Evolutionary conservation across 257 asterid genomes (phyloP).

Genomic region (Perilla frutescens): DNA sequence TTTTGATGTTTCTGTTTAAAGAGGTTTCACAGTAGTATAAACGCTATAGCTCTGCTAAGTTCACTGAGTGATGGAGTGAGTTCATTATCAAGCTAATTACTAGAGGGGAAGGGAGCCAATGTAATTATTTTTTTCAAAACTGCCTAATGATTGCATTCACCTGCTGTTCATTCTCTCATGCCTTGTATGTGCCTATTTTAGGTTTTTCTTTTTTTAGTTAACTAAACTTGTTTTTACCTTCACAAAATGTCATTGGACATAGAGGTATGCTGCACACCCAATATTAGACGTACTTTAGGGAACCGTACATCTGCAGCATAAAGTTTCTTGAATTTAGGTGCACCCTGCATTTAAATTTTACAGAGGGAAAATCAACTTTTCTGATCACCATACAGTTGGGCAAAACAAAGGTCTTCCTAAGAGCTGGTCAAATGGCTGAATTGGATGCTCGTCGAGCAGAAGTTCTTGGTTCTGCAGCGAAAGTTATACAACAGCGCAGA

Average conservation of each 20-base stretch:
- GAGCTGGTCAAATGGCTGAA: constrained; percentile 99
- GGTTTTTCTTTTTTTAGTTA: background rate
- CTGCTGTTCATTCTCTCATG: constrained; percentile 13
- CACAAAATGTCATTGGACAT: background rate
- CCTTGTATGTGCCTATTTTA: background rate
- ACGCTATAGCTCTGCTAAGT: background rate
- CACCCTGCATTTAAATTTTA: constrained; percentile 13
- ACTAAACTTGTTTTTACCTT: background rate
- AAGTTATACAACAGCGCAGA: constrained; percentile 76
- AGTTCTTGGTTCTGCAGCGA: constrained; percentile 88
- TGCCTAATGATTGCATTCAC: constrained; percentile 12
- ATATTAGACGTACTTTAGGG: constrained; percentile 24
- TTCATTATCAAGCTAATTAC: background rate
- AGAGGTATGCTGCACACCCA: constrained; percentile 20
- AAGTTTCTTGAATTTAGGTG: background rate
- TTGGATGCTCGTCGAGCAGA: constrained; percentile 94
- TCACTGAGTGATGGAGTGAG: no score
- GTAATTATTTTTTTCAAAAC: background rate
- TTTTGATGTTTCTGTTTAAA: background rate
- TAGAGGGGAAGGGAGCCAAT: background rate
- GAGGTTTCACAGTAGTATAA: background rate
- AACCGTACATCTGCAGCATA: background rate
- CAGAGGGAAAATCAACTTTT: constrained; percentile 28
- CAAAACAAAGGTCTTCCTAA: constrained; percentile 93
- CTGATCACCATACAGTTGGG: constrained; percentile 68